Conservation (phyloP, 192 early-diverging fungal species). For the Geranomyces michiganensis region DNA sequence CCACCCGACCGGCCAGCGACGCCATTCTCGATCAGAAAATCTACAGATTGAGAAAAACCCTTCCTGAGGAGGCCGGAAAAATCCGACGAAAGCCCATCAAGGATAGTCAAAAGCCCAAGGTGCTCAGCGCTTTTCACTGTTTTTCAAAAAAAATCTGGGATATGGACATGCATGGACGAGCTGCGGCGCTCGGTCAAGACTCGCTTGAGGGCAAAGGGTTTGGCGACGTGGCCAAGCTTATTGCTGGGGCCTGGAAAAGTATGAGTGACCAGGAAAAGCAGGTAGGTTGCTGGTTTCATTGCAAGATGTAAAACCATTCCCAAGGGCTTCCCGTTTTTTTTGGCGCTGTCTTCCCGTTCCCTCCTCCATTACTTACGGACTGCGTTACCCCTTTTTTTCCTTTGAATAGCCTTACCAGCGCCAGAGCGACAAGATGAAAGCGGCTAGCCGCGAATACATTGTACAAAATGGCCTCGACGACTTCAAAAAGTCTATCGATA, state of each 20-base stretch:
- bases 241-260: background rate
- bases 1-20: slow-evolving; percentile 1
- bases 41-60: background rate
- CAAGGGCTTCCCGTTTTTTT: background rate
- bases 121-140: background rate
- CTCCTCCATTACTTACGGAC: background rate
- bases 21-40: background rate
- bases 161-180: background rate
- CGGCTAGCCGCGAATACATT: background rate
- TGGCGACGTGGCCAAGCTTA: too few relatives aligned
- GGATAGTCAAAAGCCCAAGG: background rate
- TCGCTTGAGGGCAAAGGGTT: background rate
- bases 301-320: background rate
- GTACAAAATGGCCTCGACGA: background rate
- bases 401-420: background rate
- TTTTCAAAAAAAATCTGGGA: background rate
- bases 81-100: background rate
- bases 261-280: background rate
- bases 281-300: background rate
- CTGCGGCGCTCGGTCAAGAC: background rate
- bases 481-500: background rate
- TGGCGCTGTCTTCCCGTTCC: background rate
- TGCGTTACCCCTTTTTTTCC: background rate
- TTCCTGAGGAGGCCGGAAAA: background rate
- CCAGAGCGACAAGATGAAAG: background rate